These are phyloP conservation scores for Panellus pusillus DNA, from an alignment of 768 basidiomycete species.

Conservation along the genomic window DNA sequence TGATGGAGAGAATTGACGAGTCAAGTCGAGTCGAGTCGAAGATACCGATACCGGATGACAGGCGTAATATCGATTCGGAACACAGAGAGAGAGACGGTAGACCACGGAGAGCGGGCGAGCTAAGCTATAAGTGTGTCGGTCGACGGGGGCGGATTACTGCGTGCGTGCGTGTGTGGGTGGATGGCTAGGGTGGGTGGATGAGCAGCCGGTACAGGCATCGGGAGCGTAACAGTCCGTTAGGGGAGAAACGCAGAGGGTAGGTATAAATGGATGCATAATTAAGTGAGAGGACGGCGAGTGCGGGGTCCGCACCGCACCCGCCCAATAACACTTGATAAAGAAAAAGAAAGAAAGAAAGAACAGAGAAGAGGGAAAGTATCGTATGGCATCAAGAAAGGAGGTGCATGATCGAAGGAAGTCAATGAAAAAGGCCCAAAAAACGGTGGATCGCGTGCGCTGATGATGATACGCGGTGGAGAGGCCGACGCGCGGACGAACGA, in stretches of 20 bases:
- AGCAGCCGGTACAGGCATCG: neutral
- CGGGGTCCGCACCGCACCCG: constrained; percentile 9
- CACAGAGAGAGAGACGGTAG: neutral
- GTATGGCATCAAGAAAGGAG: constrained; percentile 10
- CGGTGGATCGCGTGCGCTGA: neutral
- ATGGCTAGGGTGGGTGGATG: neutral
- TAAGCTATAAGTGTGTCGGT: constrained; percentile 14
- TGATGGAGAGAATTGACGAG: constrained; percentile 16
- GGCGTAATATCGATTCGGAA: constrained; percentile 8
- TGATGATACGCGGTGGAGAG: constrained; percentile 3
- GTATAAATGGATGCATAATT: constrained; percentile 23
- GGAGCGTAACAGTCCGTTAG: constrained; percentile 13
- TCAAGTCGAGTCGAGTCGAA: too few relatives aligned
- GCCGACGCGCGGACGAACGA: constrained; percentile 11
- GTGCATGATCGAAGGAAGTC: constrained; percentile 1
- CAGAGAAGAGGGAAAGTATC: neutral
- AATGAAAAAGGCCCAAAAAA: constrained; percentile 17
- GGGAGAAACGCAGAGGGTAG: constrained; percentile 11
- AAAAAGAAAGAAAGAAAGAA: neutral
- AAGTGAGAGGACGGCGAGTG: constrained; percentile 21
- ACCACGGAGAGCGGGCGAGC: constrained; percentile 2
- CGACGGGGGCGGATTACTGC: constrained; percentile 7
- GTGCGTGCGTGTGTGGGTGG: neutral
- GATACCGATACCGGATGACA: constrained; percentile 11
- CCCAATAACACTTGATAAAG: constrained; percentile 17